These are phyloP conservation scores for Thermoascus crustaceus DNA, from an alignment of 2,329 filamentous ascomycete species.

Conservation along the genomic window DNA sequence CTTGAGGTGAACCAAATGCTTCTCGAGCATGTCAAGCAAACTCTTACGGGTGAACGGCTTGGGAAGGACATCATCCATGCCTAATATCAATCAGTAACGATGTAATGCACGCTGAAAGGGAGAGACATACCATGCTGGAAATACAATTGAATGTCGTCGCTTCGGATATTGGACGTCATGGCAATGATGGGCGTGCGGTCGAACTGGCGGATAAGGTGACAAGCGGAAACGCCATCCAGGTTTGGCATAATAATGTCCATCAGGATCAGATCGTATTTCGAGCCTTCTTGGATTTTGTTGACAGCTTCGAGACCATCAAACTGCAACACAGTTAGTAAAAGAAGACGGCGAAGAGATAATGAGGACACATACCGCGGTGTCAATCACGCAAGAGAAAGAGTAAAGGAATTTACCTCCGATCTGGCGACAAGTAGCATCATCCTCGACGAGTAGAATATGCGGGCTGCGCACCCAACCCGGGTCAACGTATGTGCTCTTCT, in stretches of 20 bases:
- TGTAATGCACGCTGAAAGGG: not conserved
- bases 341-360: not conserved
- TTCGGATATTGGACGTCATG: slow-evolving; percentile 97
- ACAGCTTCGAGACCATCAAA: slow-evolving; percentile 86
- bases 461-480: slow-evolving; percentile 62
- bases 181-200: slow-evolving; percentile 82
- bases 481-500: slow-evolving; percentile 54
- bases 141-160: slow-evolving; percentile 94
- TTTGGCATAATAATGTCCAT: slow-evolving; percentile 98
- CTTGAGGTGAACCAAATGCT: slow-evolving; percentile 76
- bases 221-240: slow-evolving; percentile 88
- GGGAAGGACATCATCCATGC: slow-evolving; percentile 94
- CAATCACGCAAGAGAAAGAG: slow-evolving; percentile 56
- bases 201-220: slow-evolving; percentile 83
- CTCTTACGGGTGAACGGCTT: slow-evolving; percentile 93
- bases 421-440: slow-evolving; percentile 58
- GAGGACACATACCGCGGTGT: slow-evolving; percentile 49
- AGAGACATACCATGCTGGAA: slow-evolving; percentile 76
- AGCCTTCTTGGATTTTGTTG: slow-evolving; percentile 64
- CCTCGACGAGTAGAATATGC: slow-evolving; percentile 83
- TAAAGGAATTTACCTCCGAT: slow-evolving; percentile 61
- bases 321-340: slow-evolving; percentile 35
- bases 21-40: slow-evolving; percentile 77
- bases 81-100: slow-evolving; percentile 41
- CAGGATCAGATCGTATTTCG: slow-evolving; percentile 63